Conservation (phyloP, 2,329 filamentous ascomycete species). For the Beauveria sp. region DNA sequence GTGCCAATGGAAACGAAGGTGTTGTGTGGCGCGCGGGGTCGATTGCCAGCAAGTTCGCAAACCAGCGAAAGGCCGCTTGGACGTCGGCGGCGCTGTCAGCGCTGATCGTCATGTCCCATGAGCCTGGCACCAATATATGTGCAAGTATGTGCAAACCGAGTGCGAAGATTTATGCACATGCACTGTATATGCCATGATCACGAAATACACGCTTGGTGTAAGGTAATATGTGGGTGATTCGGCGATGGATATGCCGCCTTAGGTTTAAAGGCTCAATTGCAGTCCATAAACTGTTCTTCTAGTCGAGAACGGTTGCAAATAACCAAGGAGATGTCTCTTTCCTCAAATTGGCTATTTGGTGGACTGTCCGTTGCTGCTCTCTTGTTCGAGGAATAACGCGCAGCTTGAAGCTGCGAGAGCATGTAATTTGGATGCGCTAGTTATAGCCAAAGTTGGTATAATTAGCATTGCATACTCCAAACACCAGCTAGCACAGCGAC, state of each 20-base stretch:
- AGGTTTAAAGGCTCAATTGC: neutral
- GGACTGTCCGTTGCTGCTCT: neutral
- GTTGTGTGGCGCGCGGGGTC: constrained; percentile 12
- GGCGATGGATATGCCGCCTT: neutral
- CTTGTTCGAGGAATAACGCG: neutral
- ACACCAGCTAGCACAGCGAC: neutral
- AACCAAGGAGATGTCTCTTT: neutral
- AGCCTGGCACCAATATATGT: constrained; percentile 8
- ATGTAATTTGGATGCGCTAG: neutral
- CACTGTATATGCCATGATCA: constrained; percentile 2
- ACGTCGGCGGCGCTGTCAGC: constrained; percentile 9
- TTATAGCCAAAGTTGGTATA: neutral
- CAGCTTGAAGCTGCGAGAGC: neutral
- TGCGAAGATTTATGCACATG: constrained; percentile 4
- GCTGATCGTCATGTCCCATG: constrained; percentile 11
- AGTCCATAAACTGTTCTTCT: neutral
- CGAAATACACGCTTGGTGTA: neutral
- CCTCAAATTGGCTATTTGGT: neutral
- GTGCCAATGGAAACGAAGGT: constrained; percentile 6
- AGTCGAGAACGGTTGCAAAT: neutral
- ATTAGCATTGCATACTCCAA: neutral
- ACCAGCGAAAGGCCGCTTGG: constrained; percentile 5
- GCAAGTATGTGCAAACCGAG: constrained; percentile 1
- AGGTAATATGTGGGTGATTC: neutral
- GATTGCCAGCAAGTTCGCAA: constrained; percentile 8